A percentile compares a stretch with the other conserved stretches of the same genome.
These are phyloP conservation scores for Coprinellus micaceus DNA, from an alignment of 768 basidiomycete species.

Conservation along the genomic window DNA sequence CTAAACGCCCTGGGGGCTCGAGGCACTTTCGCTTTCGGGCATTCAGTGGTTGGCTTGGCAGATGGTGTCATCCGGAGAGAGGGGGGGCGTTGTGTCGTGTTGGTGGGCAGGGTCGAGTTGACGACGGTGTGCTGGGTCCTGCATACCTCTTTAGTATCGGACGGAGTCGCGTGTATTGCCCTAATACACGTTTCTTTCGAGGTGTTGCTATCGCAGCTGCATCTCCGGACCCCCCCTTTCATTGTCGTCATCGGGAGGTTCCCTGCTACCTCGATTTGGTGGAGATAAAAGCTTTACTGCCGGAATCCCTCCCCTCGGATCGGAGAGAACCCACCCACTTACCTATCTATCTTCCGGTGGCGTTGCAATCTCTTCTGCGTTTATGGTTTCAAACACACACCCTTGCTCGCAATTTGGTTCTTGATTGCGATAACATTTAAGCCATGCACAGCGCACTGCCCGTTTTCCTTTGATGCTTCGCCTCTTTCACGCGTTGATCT, in stretches of 20 bases:
- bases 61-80: neutral
- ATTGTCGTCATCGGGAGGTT: neutral
- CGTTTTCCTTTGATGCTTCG: neutral
- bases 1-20: too few species aligned
- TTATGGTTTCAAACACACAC: neutral
- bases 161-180: constrained; percentile 3
- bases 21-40: too few species aligned
- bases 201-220: constrained; percentile 6
- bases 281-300: too few species aligned
- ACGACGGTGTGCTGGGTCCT: neutral
- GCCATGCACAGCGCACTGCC: neutral
- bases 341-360: too few species aligned
- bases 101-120: neutral
- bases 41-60: too few species aligned
- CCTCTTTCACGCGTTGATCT: neutral
- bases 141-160: neutral
- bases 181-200: constrained; percentile 7
- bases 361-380: neutral
- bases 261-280: neutral
- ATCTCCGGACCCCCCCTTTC: constrained; percentile 9
- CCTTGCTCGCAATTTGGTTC: neutral
- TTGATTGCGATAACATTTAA: neutral
- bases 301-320: too few species aligned
- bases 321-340: too few species aligned
- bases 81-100: neutral